Evolutionary conservation across 106 monocot species (phyloP).

Genomic region (Phalaenopsis aphrodite): DNA sequence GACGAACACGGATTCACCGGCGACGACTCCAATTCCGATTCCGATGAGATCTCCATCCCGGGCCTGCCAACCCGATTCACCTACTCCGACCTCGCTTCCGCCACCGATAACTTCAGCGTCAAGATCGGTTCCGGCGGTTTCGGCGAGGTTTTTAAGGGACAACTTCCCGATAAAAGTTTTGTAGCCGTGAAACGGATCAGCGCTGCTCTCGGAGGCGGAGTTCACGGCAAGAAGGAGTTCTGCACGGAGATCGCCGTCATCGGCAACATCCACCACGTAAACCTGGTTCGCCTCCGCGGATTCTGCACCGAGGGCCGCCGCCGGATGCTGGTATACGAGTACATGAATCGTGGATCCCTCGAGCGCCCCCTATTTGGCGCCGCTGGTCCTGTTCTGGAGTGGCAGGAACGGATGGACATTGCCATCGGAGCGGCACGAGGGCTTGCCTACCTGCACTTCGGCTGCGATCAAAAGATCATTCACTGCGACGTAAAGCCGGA

Average conservation of each 20-base stretch:
- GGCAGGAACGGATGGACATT: slow-evolving; percentile 60
- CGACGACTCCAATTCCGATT: slow-evolving; percentile 12
- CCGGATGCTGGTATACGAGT: slow-evolving; percentile 85
- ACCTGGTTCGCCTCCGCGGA: slow-evolving; percentile 84
- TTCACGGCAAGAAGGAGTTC: slow-evolving; percentile 69
- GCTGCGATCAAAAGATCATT: slow-evolving; percentile 63
- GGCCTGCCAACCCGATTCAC: slow-evolving; percentile 74
- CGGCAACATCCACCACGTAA: slow-evolving; percentile 88
- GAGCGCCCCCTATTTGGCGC: slow-evolving; percentile 59
- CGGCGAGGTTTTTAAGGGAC: slow-evolving; percentile 79
- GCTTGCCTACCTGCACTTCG: slow-evolving; percentile 71
- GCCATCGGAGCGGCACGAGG: slow-evolving; percentile 76
- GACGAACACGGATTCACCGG: slow-evolving; percentile 7
- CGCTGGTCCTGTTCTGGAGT: slow-evolving; percentile 61
- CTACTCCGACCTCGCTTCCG: slow-evolving; percentile 37
- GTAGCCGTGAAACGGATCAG: slow-evolving; percentile 79
- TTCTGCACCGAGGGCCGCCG: slow-evolving; percentile 64
- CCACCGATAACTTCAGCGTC: slow-evolving; percentile 50
- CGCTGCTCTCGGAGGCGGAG: slow-evolving; percentile 32
- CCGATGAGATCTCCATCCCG: slow-evolving; percentile 52
- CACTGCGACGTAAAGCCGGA: slow-evolving; percentile 96
- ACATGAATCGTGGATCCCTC: slow-evolving; percentile 86
- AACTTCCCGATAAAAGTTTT: slow-evolving; percentile 44
- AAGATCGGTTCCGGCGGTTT: slow-evolving; percentile 85
- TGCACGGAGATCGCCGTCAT: slow-evolving; percentile 92